A percentile compares a stretch with the other conserved stretches of the same genome.
Evolutionary conservation across 2,329 filamentous ascomycete genomes (phyloP).

Genomic region (Cadophora sp.): DNA sequence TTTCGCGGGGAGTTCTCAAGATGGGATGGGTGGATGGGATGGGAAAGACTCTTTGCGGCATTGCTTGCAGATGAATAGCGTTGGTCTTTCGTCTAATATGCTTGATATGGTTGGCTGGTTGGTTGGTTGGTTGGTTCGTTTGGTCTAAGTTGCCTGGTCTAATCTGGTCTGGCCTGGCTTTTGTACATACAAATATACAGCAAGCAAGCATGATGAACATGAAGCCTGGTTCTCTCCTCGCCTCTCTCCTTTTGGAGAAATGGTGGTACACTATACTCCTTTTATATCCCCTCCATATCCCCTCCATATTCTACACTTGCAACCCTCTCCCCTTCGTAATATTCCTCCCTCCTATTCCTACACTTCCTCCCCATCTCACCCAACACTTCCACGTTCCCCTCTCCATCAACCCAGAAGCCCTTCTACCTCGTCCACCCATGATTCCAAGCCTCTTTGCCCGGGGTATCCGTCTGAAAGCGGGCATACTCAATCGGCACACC

Average conservation of each 20-base stretch:
- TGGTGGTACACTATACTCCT: neutral
- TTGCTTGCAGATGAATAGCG: slow-evolving; percentile 28
- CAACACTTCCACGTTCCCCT: neutral
- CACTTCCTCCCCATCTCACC: neutral
- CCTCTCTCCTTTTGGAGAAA: neutral
- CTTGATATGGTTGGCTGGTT: neutral
- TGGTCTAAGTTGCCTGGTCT: slow-evolving; percentile 16
- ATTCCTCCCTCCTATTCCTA: neutral
- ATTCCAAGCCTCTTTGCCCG: slow-evolving; percentile 84
- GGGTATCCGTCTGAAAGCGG: slow-evolving; percentile 82
- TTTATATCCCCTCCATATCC: neutral
- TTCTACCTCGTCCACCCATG: slow-evolving; percentile 82
- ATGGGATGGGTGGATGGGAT: slow-evolving; percentile 8
- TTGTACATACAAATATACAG: slow-evolving; percentile 29
- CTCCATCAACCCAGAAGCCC: too few relatives aligned
- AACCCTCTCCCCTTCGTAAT: neutral
- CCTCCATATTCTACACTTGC: neutral
- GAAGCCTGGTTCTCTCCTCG: neutral
- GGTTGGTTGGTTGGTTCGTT: neutral
- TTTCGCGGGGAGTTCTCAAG: neutral
- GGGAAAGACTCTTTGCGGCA: slow-evolving; percentile 24
- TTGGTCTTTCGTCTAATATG: too few relatives aligned
- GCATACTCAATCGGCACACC: slow-evolving; percentile 93
- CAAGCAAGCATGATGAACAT: slow-evolving; percentile 22
- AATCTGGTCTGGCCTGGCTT: neutral